These are phyloP conservation scores for Williopsis jadinii DNA, from an alignment of 1,139 yeast genomes.

Conservation along the genomic window DNA sequence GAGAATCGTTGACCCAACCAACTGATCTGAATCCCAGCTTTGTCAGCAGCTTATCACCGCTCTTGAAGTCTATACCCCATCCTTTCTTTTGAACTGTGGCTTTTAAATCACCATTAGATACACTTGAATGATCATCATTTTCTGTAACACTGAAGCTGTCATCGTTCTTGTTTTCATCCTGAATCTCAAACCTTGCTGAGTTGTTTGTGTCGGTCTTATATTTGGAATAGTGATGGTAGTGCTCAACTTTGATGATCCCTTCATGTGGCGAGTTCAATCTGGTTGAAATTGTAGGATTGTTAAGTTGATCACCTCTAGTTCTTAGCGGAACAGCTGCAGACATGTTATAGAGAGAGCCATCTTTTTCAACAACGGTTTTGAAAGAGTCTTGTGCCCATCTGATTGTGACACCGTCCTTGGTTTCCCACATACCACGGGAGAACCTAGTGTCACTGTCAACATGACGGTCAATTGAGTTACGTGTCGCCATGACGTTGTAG, in stretches of 20 bases:
- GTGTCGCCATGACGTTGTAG: constrained; percentile 4
- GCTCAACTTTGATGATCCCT: constrained; percentile 17
- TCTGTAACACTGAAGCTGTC: constrained; percentile 2
- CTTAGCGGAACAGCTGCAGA: constrained; percentile 7
- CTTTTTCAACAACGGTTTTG: constrained; percentile 11
- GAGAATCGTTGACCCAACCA: constrained; percentile 15
- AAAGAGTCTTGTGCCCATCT: constrained; percentile 15
- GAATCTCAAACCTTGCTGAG: constrained; percentile 13
- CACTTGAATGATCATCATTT: constrained; percentile 4
- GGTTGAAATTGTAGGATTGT: constrained; percentile 17
- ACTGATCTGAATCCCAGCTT: constrained; percentile 19
- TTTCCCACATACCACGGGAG: constrained; percentile 18
- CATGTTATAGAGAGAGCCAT: constrained; percentile 11
- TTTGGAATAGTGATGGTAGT: constrained; percentile 17
- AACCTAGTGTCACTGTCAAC: constrained; percentile 13
- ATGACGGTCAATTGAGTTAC: constrained; percentile 9
- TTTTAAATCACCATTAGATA: constrained; percentile 7
- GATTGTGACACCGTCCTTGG: constrained; percentile 13
- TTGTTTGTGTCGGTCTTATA: constrained; percentile 6
- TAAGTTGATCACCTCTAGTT: constrained; percentile 13
- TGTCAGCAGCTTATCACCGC: constrained; percentile 12
- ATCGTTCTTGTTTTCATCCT: constrained; percentile 2
- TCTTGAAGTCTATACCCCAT: constrained; percentile 15
- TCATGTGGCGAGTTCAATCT: constrained; percentile 10
- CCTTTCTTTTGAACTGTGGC: constrained; percentile 13